Base-by-base conservation (phyloP, 2,329 filamentous ascomycete genomes). In the Albophoma yamanashiensis region DNA sequence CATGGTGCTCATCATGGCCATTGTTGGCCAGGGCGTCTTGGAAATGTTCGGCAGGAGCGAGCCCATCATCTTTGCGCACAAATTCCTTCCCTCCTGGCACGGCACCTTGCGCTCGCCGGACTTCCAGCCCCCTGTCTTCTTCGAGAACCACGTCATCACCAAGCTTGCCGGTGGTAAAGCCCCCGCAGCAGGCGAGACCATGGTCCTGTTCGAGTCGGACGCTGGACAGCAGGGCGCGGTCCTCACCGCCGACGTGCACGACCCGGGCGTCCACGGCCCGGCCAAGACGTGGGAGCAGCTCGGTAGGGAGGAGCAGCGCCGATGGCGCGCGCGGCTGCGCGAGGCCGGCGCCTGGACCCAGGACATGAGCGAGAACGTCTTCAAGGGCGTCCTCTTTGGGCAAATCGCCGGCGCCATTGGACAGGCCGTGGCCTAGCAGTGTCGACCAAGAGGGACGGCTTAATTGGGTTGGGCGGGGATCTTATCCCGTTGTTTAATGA, bases 341-440 rank as follows among this genome's bases (percentile, higher is more conserved):
- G 79, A 86, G 59, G 86, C 89, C 0, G 91, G 91, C 0, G 84
- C 91, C 64, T 95, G 90, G 91, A 83, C 83, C n/a, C 85, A 87
- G 69, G 80, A 84, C 43, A 89, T 93, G 78, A 89, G 89, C 3
- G 90, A 93, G 76, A 80, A 79, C 12, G 83, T 94, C 38, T 82
- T 95, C 65, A 85, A 87, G 73, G 89, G 89, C 3, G 82, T 95
- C 39, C 76, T 95, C 63, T 95, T 95, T 74, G 83, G 86, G 25
- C 83, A 91, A 73, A 78, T 90, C 64, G 88, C 82, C 1, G 87
- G 83, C 2, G 75, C 79, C 58, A 83, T 89, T 20, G 82, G 84
- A 6, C 76, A 75, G 38, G 77, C 79, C 55, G 75, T 83, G 58
- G 76, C 70, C 59, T 79, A 67, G 71, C 60, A 22, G 20, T 67